A percentile compares a stretch with the other conserved stretches of the same genome.
Conservation (phyloP, 768 basidiomycete species). For the Serendipita vermifera region DNA sequence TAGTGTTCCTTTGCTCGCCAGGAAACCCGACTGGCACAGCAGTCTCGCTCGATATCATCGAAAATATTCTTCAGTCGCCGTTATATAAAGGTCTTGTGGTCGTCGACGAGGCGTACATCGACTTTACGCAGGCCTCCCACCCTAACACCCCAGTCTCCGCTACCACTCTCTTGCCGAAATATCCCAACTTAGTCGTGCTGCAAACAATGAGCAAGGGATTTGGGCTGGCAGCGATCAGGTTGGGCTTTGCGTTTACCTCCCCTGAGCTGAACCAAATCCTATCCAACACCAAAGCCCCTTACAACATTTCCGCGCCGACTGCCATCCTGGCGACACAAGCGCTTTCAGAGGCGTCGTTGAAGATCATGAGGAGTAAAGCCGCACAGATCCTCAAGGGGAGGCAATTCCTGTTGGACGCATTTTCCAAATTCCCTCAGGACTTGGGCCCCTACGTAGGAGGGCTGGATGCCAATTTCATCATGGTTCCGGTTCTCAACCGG, state of each 20-base stretch:
- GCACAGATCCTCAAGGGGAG: slow-evolving; percentile 40
- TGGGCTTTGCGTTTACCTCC: slow-evolving; percentile 83
- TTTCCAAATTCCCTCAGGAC: slow-evolving; percentile 33
- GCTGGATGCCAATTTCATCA: slow-evolving; percentile 80
- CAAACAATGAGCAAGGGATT: slow-evolving; percentile 96
- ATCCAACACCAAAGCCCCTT: slow-evolving; percentile 92
- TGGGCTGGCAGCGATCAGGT: slow-evolving; percentile 92
- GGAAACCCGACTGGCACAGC: slow-evolving; percentile 93
- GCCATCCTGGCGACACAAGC: slow-evolving; percentile 71
- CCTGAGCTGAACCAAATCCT: slow-evolving; percentile 84
- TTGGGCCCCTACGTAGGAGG: slow-evolving; percentile 62
- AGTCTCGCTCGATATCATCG: slow-evolving; percentile 58
- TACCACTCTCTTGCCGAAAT: slow-evolving; percentile 57
- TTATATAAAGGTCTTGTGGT: slow-evolving; percentile 83
- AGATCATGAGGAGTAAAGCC: slow-evolving; percentile 53
- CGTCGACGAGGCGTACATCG: slow-evolving; percentile 96
- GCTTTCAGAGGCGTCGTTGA: slow-evolving; percentile 50
- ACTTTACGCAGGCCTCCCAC: slow-evolving; percentile 43
- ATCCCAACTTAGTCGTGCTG: slow-evolving; percentile 83
- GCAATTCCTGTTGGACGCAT: slow-evolving; percentile 34
- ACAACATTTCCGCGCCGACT: slow-evolving; percentile 87
- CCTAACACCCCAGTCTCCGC: slow-evolving; percentile 43
- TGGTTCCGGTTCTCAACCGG: slow-evolving; percentile 58
- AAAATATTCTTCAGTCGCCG: slow-evolving; percentile 58
- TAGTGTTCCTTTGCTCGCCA: slow-evolving; percentile 91